A percentile compares a stretch with the other conserved stretches of the same genome.
Conservation (phyloP, 768 basidiomycete genomes). For the Leucocoprinus birnbaumii region DNA sequence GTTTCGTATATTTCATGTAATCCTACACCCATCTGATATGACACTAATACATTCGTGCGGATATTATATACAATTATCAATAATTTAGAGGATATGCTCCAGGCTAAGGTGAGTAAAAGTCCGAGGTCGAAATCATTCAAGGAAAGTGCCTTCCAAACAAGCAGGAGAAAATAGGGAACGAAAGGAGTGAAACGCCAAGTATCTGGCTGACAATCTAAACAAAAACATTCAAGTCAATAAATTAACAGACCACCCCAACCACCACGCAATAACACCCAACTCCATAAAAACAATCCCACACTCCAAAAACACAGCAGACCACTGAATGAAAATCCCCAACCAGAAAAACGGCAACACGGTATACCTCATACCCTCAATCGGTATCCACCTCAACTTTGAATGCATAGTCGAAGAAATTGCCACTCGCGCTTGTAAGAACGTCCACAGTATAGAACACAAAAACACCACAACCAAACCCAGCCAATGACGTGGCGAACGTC, state of each 20-base stretch:
- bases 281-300: constrained; percentile 54
- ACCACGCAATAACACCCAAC: constrained; percentile 63
- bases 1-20: constrained; percentile 2
- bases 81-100: background rate
- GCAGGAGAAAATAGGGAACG: background rate
- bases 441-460: constrained; percentile 41
- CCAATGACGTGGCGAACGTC: constrained; percentile 69
- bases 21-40: background rate
- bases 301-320: constrained; percentile 64
- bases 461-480: constrained; percentile 54
- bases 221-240: constrained; percentile 29
- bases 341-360: constrained; percentile 60
- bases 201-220: background rate
- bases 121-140: background rate
- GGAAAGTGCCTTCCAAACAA: background rate
- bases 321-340: constrained; percentile 62
- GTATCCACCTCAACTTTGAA: constrained; percentile 55
- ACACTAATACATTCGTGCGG: constrained; percentile 5
- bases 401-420: constrained; percentile 53
- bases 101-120: background rate
- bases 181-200: no score
- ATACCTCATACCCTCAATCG: constrained; percentile 62
- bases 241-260: constrained; percentile 69
- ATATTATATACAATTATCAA: constrained; percentile 8
- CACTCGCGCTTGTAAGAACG: constrained; percentile 53